Evolutionary conservation across 306 rosid species (phyloP), one percentile per base, ranked within the genome.

Genomic region (Abrus pulchellus): DNA sequence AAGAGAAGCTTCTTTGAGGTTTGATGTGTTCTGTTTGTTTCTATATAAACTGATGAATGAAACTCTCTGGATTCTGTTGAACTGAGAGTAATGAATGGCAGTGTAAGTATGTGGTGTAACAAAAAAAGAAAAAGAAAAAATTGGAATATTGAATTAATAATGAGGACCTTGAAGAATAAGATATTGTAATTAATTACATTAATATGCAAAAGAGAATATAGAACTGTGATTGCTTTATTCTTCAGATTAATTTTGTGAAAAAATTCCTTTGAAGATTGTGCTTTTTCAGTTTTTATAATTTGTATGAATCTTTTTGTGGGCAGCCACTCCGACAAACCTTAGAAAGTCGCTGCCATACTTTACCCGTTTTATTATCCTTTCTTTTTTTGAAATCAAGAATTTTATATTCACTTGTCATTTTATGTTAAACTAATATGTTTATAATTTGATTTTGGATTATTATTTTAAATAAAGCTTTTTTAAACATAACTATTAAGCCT

Each of bases 291-390:
- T 73, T 61, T 60, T 40, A 48, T 48, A 64, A 53, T 49, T 75
- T 61, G n/a, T 52, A 45, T 68, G 74, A 81, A 62, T 74, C 87
- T 75, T 87, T 88, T 85, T 90, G 89, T 84, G 91, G 94, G 91
- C 84, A 84, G 74, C 90, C 88, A 87, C 78, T 83, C 92, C 93
- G 93, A 90, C 97, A 93, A 83, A 82, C 68, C 85, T 80, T 85
- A 82, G 86, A 90, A 91, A 91, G 89, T 83, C 61, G 34, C 90
- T 81, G 79, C 70, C 86, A 49, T 13, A n/a, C 79, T 82, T 80
- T 84, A 77, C 83, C 80, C 14, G 13, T 34, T 34, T 44, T 68
- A 47, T 73, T 85, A 10, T 55, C 13, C 12, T 20, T 9, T 28
- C n/a, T 9, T 55, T 57, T 28, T 12, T 41, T n/a, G 5, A 49